Conservation (phyloP, 805 yeast species). For the Nakazawaea laoshanensis region DNA sequence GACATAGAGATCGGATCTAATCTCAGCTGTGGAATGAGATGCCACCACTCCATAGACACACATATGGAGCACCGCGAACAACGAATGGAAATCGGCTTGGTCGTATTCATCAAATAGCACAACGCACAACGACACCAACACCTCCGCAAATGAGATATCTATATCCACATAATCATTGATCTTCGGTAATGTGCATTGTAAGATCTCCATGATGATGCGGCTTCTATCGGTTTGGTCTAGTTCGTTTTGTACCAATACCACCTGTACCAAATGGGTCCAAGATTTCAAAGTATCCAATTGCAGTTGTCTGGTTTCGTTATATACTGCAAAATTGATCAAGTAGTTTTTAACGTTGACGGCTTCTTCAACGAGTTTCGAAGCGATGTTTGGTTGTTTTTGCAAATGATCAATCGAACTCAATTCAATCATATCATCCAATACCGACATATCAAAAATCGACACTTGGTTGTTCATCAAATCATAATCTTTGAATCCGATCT, state of each 20-base stretch:
- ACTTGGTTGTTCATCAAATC: conserved; percentile 16
- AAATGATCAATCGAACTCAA: conserved; percentile 19
- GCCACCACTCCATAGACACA: conserved; percentile 67
- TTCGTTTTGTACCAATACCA: conserved; percentile 58
- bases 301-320: conserved; percentile 34
- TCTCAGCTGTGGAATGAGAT: conserved; percentile 54
- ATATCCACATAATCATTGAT: conserved; percentile 65
- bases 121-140: conserved; percentile 68
- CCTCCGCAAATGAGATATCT: conserved; percentile 63
- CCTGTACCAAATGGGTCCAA: conserved; percentile 77
- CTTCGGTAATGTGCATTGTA: conserved; percentile 69
- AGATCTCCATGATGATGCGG: conserved; percentile 64
- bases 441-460: conserved; percentile 32
- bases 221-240: conserved; percentile 36
- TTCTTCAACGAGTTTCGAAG: conserved; percentile 10
- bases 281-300: conserved; percentile 64
- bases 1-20: conserved; percentile 76
- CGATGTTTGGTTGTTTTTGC: neutral
- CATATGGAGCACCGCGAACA: conserved; percentile 64
- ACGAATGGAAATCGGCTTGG: conserved; percentile 36
- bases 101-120: conserved; percentile 59
- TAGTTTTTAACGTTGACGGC: conserved; percentile 24
- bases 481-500: conserved; percentile 22
- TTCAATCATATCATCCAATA: conserved; percentile 24
- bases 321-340: conserved; percentile 36